Conservation (phyloP, 2,329 filamentous ascomycete genomes). For the Hypoxylon sp. region DNA sequence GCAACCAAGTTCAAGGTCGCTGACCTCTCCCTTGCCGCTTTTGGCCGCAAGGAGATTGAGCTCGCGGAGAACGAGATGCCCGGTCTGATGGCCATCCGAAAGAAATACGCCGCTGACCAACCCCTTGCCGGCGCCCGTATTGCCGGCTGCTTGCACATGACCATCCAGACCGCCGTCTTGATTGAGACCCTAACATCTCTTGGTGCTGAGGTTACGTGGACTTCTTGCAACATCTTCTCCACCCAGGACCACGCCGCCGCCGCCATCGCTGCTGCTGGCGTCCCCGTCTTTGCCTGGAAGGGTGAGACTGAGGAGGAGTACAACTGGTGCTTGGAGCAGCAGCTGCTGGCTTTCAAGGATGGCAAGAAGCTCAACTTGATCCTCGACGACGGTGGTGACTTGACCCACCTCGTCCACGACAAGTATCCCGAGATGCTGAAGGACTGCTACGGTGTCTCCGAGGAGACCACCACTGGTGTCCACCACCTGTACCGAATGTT, state of each 20-base stretch:
- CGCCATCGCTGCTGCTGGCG: conserved; percentile 93
- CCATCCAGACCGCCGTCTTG: conserved; percentile 98
- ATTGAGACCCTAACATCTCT: conserved; percentile 97
- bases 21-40: conserved; percentile 96
- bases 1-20: conserved; percentile 98
- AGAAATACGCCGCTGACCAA: conserved; percentile 93
- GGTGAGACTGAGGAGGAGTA: conserved; percentile 99
- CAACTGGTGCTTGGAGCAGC: conserved; percentile 99
- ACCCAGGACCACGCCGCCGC: conserved; percentile 99
- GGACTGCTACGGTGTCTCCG: conserved; percentile 97
- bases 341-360: conserved; percentile 96
- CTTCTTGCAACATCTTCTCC: conserved; percentile 99
- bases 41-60: conserved; percentile 99
- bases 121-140: conserved; percentile 95
- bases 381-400: conserved; percentile 97
- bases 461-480: conserved; percentile 99
- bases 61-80: conserved; percentile 98
- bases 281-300: conserved; percentile 86
- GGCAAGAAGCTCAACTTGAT: conserved; percentile 98
- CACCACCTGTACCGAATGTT: conserved; percentile 99
- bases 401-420: conserved; percentile 94
- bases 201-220: conserved; percentile 98
- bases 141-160: conserved; percentile 99
- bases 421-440: conserved; percentile 99
- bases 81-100: conserved; percentile 94